Evolutionary conservation across 2,329 filamentous ascomycete species (phyloP).

Genomic region (Pseudocercospora fijiensis): DNA sequence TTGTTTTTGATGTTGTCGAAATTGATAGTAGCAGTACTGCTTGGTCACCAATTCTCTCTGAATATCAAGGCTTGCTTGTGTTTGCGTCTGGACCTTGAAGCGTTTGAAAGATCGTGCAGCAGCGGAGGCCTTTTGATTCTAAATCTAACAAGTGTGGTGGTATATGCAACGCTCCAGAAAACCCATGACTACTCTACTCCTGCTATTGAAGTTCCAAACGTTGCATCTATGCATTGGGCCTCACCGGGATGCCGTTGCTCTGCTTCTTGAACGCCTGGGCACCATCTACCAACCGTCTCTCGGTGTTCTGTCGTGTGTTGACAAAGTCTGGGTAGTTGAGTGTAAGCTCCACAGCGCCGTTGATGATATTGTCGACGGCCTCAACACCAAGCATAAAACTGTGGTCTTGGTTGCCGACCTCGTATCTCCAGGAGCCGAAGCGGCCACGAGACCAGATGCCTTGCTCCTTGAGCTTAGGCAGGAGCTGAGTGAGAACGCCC

Average conservation of each 20-base stretch:
- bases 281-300: slow-evolving; percentile 62
- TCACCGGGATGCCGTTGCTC: slow-evolving; percentile 17
- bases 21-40: background rate
- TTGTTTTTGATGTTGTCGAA: background rate
- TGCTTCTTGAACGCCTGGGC: slow-evolving; percentile 57
- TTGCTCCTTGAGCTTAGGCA: slow-evolving; percentile 86
- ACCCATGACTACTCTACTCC: background rate
- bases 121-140: background rate
- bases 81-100: background rate
- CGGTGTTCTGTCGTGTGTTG: slow-evolving; percentile 70
- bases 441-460: slow-evolving; percentile 94
- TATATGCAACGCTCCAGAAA: slow-evolving; percentile 7
- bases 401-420: slow-evolving; percentile 96
- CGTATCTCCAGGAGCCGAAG: slow-evolving; percentile 97
- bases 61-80: background rate
- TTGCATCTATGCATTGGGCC: background rate
- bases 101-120: background rate
- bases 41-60: too few relatives aligned
- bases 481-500: slow-evolving; percentile 84
- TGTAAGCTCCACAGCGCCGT: slow-evolving; percentile 84
- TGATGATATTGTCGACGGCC: slow-evolving; percentile 85
- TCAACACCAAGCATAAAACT: slow-evolving; percentile 97
- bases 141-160: background rate
- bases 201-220: background rate
- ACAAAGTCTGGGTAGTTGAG: slow-evolving; percentile 97